Base-by-base conservation (phyloP, 106 monocot species). In the Chionographis japonica region DNA sequence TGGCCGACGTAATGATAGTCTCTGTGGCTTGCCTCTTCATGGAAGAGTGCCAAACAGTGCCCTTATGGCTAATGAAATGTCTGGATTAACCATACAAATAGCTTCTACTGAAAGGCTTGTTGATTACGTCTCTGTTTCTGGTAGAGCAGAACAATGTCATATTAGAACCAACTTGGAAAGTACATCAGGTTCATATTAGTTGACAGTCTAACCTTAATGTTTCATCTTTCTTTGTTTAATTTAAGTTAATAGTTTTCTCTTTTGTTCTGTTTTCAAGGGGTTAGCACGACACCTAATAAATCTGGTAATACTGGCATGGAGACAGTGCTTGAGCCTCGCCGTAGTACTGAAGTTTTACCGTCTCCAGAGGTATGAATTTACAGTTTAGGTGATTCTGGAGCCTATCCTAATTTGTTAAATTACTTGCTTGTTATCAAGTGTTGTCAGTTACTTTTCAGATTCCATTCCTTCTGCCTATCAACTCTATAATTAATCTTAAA, bases 281-380 rank as follows among this genome's bases (percentile, higher is more conserved):
- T 63, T 59, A 72, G 56, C 50, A 37, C 60, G 3, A 62, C 70
- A 60, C 49, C 77, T 62, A 38, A 61, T 52, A 92, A 85, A 67
- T 66, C 66, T 66, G 62, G 74, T 75, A 72, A 79, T 71, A 20
- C 50, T 73, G 73, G 77, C 46, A 50, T 6, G 8, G 88, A 84
- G 20, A 35, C 57, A 14, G 51, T 35, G 13, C 12, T 46, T 50
- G 86, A 88, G 13, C 39, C 74, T 46, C 69, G 70, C 53, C 19
- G 51, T 58, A 62, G 40, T 52, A 80, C 65, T 85, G 85, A 81
- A 62, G 68, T 54, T 56, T 62, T 79, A 15, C 80, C 80, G 17
- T 53, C 71, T 50, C 54, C 67, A 50, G 87, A 87, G 89, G 97
- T 92, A 90, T 67, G 43, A 54, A 37, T 37, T 60, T 38, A 4